A percentile compares a stretch with the other conserved stretches of the same genome.
These are phyloP conservation scores for Colletotrichum kahawae DNA, from an alignment of 2,329 filamentous ascomycete species.

Conservation along the genomic window DNA sequence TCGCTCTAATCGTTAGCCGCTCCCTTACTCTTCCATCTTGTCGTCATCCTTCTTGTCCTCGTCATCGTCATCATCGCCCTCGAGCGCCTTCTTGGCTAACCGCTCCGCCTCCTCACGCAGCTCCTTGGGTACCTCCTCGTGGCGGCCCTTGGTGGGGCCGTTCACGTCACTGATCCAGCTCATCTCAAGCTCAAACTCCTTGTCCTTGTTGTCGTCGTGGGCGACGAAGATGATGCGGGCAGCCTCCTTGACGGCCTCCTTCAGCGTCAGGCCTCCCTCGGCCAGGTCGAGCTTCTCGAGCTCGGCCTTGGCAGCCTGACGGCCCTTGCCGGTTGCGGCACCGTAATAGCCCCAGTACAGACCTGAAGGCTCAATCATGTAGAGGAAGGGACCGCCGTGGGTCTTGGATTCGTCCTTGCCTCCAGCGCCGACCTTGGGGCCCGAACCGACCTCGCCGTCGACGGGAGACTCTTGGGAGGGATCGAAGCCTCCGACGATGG, in stretches of 20 bases:
- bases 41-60: conserved; percentile 66
- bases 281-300: conserved; percentile 95
- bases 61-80: conserved; percentile 81
- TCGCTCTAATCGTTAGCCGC: background rate
- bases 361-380: conserved; percentile 99
- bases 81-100: conserved; percentile 87
- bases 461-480: conserved; percentile 84
- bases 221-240: conserved; percentile 96
- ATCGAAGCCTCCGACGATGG: conserved; percentile 93
- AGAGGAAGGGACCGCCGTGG: conserved; percentile 89
- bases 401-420: conserved; percentile 78
- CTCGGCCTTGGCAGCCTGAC: conserved; percentile 96
- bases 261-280: conserved; percentile 76
- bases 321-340: conserved; percentile 94
- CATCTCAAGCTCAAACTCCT: conserved; percentile 99
- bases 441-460: conserved; percentile 87
- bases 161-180: conserved; percentile 90
- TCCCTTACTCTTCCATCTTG: conserved; percentile 85
- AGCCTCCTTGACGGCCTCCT: conserved; percentile 93
- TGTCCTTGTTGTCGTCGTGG: conserved; percentile 99
- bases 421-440: conserved; percentile 79
- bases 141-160: conserved; percentile 89
- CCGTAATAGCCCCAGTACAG: conserved; percentile 99
- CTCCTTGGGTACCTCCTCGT: conserved; percentile 92
- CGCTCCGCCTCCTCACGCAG: conserved; percentile 90